These are phyloP conservation scores for Penicillium crystallinum DNA, from an alignment of 495 filamentous ascomycete species.

Conservation along the genomic window DNA sequence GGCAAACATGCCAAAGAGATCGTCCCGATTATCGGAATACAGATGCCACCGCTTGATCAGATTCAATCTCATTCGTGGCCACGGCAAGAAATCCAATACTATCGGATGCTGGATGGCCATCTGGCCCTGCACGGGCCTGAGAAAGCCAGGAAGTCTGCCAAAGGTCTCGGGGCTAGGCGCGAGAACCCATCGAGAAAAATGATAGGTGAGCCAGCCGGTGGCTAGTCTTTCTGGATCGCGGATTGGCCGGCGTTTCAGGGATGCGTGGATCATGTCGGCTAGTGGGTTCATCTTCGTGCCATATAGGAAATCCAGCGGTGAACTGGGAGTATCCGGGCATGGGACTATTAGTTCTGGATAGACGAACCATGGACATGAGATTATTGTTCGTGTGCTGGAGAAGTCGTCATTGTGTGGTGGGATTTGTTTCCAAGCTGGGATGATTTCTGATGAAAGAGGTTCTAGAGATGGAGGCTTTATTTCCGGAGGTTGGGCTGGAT, in stretches of 20 bases:
- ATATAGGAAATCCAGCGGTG: conserved; percentile 26
- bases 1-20: conserved; percentile 21
- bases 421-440: conserved; percentile 14
- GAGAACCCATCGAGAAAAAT: conserved; percentile 20
- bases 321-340: conserved; percentile 19
- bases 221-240: conserved; percentile 25
- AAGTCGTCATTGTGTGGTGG: conserved; percentile 20
- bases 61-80: conserved; percentile 20
- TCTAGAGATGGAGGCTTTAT: background rate
- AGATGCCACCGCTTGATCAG: conserved; percentile 22
- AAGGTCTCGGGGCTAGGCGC: conserved; percentile 20
- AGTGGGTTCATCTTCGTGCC: conserved; percentile 24
- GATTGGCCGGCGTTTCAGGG: conserved; percentile 16
- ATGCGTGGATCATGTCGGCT: conserved; percentile 21
- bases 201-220: conserved; percentile 21
- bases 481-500: background rate
- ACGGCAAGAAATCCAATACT: conserved; percentile 16
- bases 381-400: conserved; percentile 1
- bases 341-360: conserved; percentile 13
- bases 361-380: conserved; percentile 13
- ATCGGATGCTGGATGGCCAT: conserved; percentile 18
- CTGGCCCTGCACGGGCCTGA: conserved; percentile 18
- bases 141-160: conserved; percentile 11
- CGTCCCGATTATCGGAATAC: conserved; percentile 11
- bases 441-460: background rate